Percentiles rank a stretch among this genome's conserved stretches.
phyloP scores from a whole-genome alignment of 257 asterid genomes.

The Gynochthodes officinalis region DNA sequence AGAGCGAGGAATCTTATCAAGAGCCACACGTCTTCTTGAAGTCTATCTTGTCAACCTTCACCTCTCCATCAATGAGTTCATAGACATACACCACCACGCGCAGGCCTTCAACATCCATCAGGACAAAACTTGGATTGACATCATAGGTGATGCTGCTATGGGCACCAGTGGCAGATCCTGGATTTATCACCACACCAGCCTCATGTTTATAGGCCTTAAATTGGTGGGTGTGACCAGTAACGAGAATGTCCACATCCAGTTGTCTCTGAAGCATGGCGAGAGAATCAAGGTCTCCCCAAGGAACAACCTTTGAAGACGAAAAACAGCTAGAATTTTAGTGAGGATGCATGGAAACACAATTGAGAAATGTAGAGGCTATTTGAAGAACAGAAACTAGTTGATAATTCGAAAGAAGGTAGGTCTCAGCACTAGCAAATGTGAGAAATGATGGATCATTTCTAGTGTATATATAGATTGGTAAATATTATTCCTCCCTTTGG shows the following conservation, averaged over 20 bases:
- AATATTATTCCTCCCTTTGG: not conserved
- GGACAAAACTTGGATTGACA: conserved; percentile 94
- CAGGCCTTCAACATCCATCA: conserved; percentile 91
- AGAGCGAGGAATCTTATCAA: not conserved
- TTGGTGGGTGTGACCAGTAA: conserved; percentile 94
- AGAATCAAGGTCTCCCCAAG: conserved; percentile 96
- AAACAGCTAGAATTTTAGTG: not conserved
- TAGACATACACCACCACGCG: conserved; percentile 97
- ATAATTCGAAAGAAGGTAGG: not conserved
- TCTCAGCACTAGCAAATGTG: not conserved
- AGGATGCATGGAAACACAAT: not conserved
- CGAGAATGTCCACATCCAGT: conserved; percentile 91
- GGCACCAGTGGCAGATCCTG: conserved; percentile 98
- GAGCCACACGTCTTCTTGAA: conserved; percentile 65
- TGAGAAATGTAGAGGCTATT: not conserved
- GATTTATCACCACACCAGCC: conserved; percentile 95
- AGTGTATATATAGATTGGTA: not conserved
- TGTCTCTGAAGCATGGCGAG: conserved; percentile 97
- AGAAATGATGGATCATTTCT: not conserved
- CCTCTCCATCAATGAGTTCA: conserved; percentile 94
- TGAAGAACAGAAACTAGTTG: not conserved
- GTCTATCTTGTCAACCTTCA: conserved; percentile 96
- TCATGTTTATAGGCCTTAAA: conserved; percentile 96
- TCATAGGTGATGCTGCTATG: conserved; percentile 96
- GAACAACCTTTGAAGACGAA: conserved; percentile 59